A percentile compares a stretch with the other conserved stretches of the same genome.
phyloP scores from a whole-genome alignment of 2,329 filamentous ascomycete species.

The Fusarium papillatum region DNA sequence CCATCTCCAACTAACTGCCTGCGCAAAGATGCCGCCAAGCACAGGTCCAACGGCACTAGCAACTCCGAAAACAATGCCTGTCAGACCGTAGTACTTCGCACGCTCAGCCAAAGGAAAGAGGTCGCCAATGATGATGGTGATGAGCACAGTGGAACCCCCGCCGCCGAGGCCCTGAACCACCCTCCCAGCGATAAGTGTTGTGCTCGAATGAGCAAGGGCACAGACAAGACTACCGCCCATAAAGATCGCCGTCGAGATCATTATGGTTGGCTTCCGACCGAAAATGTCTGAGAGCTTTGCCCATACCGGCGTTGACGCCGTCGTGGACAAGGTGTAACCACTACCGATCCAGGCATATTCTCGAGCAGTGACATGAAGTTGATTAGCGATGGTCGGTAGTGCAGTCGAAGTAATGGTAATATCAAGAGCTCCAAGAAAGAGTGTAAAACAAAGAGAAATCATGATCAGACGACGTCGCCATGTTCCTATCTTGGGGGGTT shows the following conservation, averaged over 20 bases:
- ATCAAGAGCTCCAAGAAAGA: slow-evolving; percentile 44
- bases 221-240: slow-evolving; percentile 65
- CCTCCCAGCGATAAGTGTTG: slow-evolving; percentile 63
- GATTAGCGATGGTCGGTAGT: slow-evolving; percentile 43
- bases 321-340: slow-evolving; percentile 42
- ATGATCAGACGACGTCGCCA: slow-evolving; percentile 40
- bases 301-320: slow-evolving; percentile 46
- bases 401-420: slow-evolving; percentile 46
- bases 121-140: slow-evolving; percentile 60
- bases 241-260: slow-evolving; percentile 60
- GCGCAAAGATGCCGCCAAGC: slow-evolving; percentile 75
- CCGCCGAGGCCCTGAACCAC: slow-evolving; percentile 41
- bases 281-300: slow-evolving; percentile 65
- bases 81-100: slow-evolving; percentile 64
- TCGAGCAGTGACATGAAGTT: slow-evolving; percentile 33
- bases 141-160: slow-evolving; percentile 36
- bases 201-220: slow-evolving; percentile 58
- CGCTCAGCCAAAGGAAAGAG: slow-evolving; percentile 63
- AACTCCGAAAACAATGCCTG: slow-evolving; percentile 71
- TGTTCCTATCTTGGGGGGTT: slow-evolving; percentile 34
- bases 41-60: slow-evolving; percentile 75
- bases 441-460: slow-evolving; percentile 42
- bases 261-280: slow-evolving; percentile 59
- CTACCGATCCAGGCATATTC: slow-evolving; percentile 47
- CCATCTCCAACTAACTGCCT: slow-evolving; percentile 74